Base-by-base conservation (phyloP, 164 flowering plant genomes). In the Macadamia integrifolia region DNA sequence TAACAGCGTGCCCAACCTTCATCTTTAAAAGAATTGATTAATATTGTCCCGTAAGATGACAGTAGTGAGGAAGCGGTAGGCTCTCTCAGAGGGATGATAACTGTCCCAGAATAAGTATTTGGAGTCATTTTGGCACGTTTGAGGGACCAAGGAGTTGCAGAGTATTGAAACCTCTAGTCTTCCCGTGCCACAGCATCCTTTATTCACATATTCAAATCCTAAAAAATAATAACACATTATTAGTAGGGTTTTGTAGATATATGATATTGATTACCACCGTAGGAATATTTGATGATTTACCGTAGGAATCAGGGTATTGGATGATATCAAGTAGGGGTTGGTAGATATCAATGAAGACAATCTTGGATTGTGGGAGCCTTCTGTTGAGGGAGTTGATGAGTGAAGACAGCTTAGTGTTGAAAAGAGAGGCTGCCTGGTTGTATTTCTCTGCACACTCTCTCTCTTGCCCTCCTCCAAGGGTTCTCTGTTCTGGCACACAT, bases 51-150 rank as follows among this genome's bases (percentile, higher is more conserved):
- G 29, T 17, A 80, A 1, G 48, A 76, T 8, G 7, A 32, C 65
- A 28, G 46, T 29, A 40, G 65, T 40, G 31, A 85, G 70, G 9
- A 65, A 30, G 10, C 60, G 12, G 74, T 83, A 80, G 2, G 81
- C 78, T 30, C 43, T 67, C 55, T 81, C 78, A 0, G 86, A 67
- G 1, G 91, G 91, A 65, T 87, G 91, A 53, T 68, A 81, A 59
- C 86, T 80, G 58, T 85, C 91, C 88, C 85, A 85, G 65, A 85
- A 87, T 1, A 87, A 29, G 62, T 82, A 84, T 9, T 78, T 74
- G 28, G 85, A 65, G 11, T 12, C 79, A 62, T 83, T 72, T 0
- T 28, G 9, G 61, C 89, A 87, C 0, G 82, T 71, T 4, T 7
- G 15, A 0, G 66, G 67, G 56, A 18, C 68, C 40, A 72, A 66